Evolutionary conservation across 768 basidiomycete genomes (phyloP).

Genomic region (Tulasnella calospora): DNA sequence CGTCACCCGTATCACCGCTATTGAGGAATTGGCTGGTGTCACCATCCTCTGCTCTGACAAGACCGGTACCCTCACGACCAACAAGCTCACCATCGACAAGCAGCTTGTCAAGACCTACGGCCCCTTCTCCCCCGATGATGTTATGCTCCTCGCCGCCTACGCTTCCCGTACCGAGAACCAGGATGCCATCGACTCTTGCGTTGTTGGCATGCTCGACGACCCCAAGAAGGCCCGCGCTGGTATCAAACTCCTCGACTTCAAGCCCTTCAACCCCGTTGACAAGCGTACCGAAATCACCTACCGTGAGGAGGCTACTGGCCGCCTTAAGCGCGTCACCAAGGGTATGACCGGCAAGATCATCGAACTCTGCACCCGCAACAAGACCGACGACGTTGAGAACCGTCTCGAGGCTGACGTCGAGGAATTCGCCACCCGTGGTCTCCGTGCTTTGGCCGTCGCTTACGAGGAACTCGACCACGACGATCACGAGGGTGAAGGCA

Average conservation of each 20-base stretch:
- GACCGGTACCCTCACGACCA: constrained; percentile 96
- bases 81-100: constrained; percentile 97
- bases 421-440: constrained; percentile 92
- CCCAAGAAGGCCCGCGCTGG: constrained; percentile 72
- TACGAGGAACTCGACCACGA: constrained; percentile 86
- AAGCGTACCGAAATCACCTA: constrained; percentile 99
- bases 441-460: constrained; percentile 94
- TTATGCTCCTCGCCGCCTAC: constrained; percentile 90
- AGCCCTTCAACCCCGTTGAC: constrained; percentile 99
- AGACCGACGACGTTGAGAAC: constrained; percentile 88
- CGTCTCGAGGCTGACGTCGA: constrained; percentile 91
- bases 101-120: constrained; percentile 88
- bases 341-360: constrained; percentile 99
- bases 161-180: constrained; percentile 98
- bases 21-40: constrained; percentile 96
- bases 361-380: constrained; percentile 95
- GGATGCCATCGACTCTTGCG: constrained; percentile 91
- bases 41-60: constrained; percentile 99
- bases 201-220: constrained; percentile 75
- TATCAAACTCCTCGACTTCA: constrained; percentile 96
- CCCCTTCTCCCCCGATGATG: constrained; percentile 80
- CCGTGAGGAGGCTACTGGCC: constrained; percentile 88
- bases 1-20: constrained; percentile 98
- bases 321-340: constrained; percentile 98
- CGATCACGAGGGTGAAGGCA: constrained; percentile 80